Percentiles rank a stretch among this genome's conserved stretches.
phyloP scores from a whole-genome alignment of 306 rosid genomes.

The Castanopsis chinensis region DNA sequence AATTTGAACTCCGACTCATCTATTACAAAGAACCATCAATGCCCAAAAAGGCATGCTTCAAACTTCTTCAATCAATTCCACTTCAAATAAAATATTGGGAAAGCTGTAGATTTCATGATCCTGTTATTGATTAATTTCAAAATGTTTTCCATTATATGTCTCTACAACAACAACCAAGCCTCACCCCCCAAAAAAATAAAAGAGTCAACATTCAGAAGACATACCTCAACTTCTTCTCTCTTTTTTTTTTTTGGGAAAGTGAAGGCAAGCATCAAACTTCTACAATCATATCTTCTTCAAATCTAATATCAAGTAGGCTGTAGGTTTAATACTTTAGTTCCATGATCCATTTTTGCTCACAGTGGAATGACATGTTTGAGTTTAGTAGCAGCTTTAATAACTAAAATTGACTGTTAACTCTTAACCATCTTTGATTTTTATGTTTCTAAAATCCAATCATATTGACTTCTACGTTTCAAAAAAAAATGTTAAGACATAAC shows the following conservation, averaged over 20 bases:
- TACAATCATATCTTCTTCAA: neutral
- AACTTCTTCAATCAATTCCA: neutral
- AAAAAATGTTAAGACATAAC: neutral
- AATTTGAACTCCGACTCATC: neutral
- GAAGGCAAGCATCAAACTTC: neutral
- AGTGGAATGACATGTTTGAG: neutral
- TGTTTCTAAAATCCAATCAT: neutral
- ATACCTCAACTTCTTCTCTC: no score
- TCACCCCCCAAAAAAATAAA: no score
- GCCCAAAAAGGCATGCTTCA: neutral
- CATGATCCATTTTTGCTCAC: neutral
- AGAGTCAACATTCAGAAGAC: no score
- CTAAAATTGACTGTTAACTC: neutral
- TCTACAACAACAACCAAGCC: neutral
- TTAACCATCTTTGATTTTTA: neutral
- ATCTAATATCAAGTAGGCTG: neutral
- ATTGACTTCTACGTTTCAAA: neutral
- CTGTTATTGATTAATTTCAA: neutral
- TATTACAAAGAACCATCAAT: neutral
- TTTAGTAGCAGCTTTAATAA: neutral
- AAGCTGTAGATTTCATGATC: neutral
- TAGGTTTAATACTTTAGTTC: neutral
- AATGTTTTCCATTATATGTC: neutral
- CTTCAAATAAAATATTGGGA: neutral
- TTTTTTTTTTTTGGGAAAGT: no score